Base-by-base conservation (phyloP, 371 early-diverging fungal species). In the Entomophthora muscae region DNA sequence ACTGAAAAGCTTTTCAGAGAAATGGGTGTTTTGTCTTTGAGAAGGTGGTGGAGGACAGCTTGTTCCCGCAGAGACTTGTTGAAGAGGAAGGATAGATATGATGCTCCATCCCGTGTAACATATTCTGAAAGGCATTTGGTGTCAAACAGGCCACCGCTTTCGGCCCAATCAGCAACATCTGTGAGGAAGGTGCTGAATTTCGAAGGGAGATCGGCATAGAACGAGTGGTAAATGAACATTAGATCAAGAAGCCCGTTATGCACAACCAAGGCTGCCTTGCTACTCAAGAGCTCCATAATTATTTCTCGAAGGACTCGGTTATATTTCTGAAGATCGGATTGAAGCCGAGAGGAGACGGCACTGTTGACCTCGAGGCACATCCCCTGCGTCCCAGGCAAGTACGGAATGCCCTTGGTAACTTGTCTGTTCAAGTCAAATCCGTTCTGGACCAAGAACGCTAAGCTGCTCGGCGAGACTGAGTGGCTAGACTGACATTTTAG, bases 211-310 rank as follows among this genome's bases (percentile, higher is more conserved):
- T 68, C 69, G 0, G 85, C 83, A 66, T 87, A 85, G 66, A 96
- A 88, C 29, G 83, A 73, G 65, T 89, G 82, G 69, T 95, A 94
- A 1, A 96, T 57, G 69, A 89, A 94, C 71, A 91, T 76, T 21
- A 94, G 68, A 67, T 96, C 97, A 31, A 91, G 75, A 24, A 93
- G 72, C 0, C 95, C 97, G 70, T 95, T 93, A 76, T 96, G 97
- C 0, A 91, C 75, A 2, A 92, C 78, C 10, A 93, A 65, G 0
- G 88, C 86, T 1, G 79, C 74, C 2, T 68, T 70, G 2, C 71
- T 68, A 0, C 68, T 57, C 55, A 72, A 65, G 52, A 73, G 66
- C 1, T 70, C 64, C 17, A 65, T 66, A 58, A 75, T 67, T 31
- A 85, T 69, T 10, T 66, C 21, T n/a, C 31, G 28, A 21, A 64